Evolutionary conservation across 441 rosid genomes (phyloP), one percentile per base, ranked within the genome.

Genomic region (Sinapis alba): DNA sequence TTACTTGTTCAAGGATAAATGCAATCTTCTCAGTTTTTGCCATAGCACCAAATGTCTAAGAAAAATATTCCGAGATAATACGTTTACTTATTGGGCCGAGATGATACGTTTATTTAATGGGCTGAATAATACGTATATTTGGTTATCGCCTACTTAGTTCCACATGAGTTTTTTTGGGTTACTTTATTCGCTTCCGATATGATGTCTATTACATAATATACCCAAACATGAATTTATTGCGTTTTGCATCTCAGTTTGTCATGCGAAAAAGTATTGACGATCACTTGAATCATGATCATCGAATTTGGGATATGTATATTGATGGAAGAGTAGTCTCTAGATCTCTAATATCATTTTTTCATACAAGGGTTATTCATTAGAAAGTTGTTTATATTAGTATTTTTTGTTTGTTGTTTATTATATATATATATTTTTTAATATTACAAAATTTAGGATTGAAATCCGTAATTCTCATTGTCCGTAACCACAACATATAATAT

Each of bases 11-110:
- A 61, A 74, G 98, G 73, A 95, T 89, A 78, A 92, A 89, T 2
- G 96, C 96, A 74, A 95, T 92, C 85, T 92, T 95, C 86, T 92
- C 98, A 23, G 97, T 91, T 81, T 92, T 95, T 27, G 97, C 99
- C 98, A 95, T 89, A 54, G 98, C 92, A 77, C 98, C 94, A 86
- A 94, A 94, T 30, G 97, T 94, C 84, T 34, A 34, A 34, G 41
- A 34, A 34, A 34, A 34, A 34, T 9, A 34, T 34, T 34, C 10
- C 12, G 41, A 34, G 41, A 34, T 34, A 34, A 34, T 34, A 32
- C 11, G 36, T 43, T 43, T 43, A 43, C 6, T 5, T n/a, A 45
- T 5, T 6, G 51, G 51, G 51, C 51, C 15, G 18, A 15, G 8
- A 45, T n/a, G 6, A 1, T 43, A 45, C 4, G 51, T 45, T 45